Base-by-base conservation (phyloP, 2,329 filamentous ascomycete species). In the Orbilia oligospora region DNA sequence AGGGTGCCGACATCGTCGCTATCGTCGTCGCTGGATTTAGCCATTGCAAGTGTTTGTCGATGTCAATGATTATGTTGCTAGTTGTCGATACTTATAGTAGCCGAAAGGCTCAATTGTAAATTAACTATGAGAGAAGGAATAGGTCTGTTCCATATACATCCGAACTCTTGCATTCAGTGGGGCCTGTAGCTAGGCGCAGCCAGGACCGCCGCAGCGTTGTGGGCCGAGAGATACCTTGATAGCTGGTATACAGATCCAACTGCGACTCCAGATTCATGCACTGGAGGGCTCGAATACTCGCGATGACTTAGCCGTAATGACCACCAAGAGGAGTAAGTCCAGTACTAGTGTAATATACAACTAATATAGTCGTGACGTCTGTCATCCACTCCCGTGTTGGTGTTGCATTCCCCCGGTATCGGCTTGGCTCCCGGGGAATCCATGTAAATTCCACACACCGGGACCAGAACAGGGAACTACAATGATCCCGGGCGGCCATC, bases 1-100 rank as follows among this genome's bases (percentile, higher is more conserved):
- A 78, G 68, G 14, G 61, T 65, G 51, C 68, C 56, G 36, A 53
- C 48, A 16, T 69, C 75, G 5, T 68, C 75, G 36, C 41, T 41
- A 53, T 64, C 53, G 8, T 63, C 63, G 24, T 41, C 68, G 41
- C n/a, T 64, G n/a, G 49, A 71, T 20, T 55, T 66, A 10, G 61
- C 73, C 73, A 71, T 77, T 24, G 66, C 18, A 33, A 44, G 20
- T 38, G 20, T 55, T 51, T 63, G 27, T 36, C 10, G 48, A 14
- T 55, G 24, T 67, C 30, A 22, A 9, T n/a, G 14, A 36, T 27
- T 16, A 27, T 22, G 22, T 6, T 58, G 18, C 16, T 30, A 16
- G 8, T 2, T 33, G 24, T 3, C 27, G 27, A 9, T 9, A 24
- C 33, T 55, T 55, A 16, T 1, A 33, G 51, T 30, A 51, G 22